These are phyloP conservation scores for Aspergillus niger DNA, from an alignment of 2,329 filamentous ascomycete genomes.

Conservation along the genomic window DNA sequence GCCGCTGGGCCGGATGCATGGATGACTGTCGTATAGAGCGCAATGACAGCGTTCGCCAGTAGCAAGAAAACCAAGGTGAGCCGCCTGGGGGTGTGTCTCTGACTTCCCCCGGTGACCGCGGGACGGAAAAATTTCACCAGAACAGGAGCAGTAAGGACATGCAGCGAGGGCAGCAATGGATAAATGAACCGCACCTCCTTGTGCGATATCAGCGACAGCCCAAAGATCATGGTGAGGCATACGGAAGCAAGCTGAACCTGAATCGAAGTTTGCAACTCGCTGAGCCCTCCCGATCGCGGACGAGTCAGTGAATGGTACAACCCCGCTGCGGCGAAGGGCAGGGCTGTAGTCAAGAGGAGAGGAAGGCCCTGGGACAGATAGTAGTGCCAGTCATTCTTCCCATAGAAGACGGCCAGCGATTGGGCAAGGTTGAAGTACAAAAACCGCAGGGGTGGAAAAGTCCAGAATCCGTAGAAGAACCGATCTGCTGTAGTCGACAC, in stretches of 20 bases:
- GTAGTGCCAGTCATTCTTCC: slow-evolving; percentile 86
- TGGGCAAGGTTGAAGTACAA: slow-evolving; percentile 89
- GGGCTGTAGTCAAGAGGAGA: slow-evolving; percentile 76
- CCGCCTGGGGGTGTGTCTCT: slow-evolving; percentile 48
- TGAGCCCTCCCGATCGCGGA: slow-evolving; percentile 35
- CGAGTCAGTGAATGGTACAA: slow-evolving; percentile 57
- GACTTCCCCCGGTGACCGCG: slow-evolving; percentile 36
- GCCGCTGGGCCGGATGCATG: slow-evolving; percentile 80
- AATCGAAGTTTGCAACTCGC: slow-evolving; percentile 38
- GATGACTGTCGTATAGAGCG: slow-evolving; percentile 70
- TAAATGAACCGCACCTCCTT: slow-evolving; percentile 98
- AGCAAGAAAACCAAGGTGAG: slow-evolving; percentile 62
- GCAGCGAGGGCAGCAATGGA: slow-evolving; percentile 82
- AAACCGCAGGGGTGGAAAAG: slow-evolving; percentile 83
- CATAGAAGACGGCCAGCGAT: slow-evolving; percentile 89
- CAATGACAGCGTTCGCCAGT: slow-evolving; percentile 68
- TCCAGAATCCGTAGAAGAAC: slow-evolving; percentile 80
- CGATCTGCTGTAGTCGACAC: slow-evolving; percentile 70
- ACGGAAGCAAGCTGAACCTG: slow-evolving; percentile 60
- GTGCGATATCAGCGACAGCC: slow-evolving; percentile 80
- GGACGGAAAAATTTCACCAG: slow-evolving; percentile 66
- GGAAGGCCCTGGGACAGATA: slow-evolving; percentile 89
- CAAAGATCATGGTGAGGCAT: slow-evolving; percentile 60
- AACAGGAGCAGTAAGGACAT: slow-evolving; percentile 72
- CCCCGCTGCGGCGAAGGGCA: slow-evolving; percentile 73